Evolutionary conservation across 208 protist species (phyloP), one percentile per base, ranked within the genome.

Genomic region (Trypanosoma congolense): DNA sequence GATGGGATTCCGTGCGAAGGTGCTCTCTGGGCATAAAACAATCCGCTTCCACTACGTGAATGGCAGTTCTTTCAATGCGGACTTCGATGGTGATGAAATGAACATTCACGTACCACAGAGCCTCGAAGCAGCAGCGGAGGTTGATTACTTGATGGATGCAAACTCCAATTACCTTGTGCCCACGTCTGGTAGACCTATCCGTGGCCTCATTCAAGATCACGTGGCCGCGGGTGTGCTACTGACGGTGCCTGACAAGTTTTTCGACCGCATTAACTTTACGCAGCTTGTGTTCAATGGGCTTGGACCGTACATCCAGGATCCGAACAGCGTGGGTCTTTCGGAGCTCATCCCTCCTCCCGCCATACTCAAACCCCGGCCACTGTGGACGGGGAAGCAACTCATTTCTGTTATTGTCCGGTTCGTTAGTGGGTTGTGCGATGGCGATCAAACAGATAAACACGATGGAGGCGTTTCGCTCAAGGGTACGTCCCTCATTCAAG

Each of bases 61-160:
- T 82, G 99, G 99, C 77, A 99, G 97, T 65, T 97, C 96, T n/a
- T 99, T 99, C 85, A 99, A 99, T 76, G 99, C 99, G 10, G 99
- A 99, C 87, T 99, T 99, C 76, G 99, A 99, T 87, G 99, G 99
- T 26, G 99, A 99, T 83, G 99, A 99, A 77, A 99, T 99, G 95
- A 99, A 99, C 87, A 67, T 99, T 26, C 98, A 99, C 75, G 90
- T 99, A 4, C 97, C 98, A 50, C 98, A 99, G 80, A 93, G 77
- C 53, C 28, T 96, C 10, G 73, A 96, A 66, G 91, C 96, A 16
- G 77, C 90, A 47, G 84, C 96, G 22, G 98, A 99, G 84, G 84
- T 97, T 10, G 77, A 92, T 54, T 75, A 73, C 21, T 72, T 99
- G 43, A 97, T 97, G 70, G 70, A 95, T 49, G 94, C 90, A 22